Conservation (phyloP, 257 asterid species). For the Plectranthus barbatus region DNA sequence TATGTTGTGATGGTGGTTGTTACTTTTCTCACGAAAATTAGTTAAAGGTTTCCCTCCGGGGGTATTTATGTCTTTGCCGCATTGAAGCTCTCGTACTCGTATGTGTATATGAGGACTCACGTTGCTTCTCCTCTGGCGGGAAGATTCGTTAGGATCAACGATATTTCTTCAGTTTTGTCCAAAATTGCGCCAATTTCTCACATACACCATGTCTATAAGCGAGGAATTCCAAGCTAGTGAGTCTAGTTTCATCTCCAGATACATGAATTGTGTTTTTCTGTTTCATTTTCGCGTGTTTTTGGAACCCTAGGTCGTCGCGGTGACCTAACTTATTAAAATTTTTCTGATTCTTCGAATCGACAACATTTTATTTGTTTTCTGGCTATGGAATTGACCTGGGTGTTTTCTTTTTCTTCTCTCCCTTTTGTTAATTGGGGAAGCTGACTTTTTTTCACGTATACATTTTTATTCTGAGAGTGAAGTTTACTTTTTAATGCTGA, state of each 20-base stretch:
- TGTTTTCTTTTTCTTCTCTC: background rate
- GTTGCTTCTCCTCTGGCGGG: conserved; percentile 25
- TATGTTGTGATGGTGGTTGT: too few relatives aligned
- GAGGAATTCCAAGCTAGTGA: conserved; percentile 89
- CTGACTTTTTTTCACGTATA: background rate
- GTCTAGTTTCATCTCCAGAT: background rate
- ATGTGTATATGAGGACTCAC: background rate
- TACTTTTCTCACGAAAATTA: too few relatives aligned
- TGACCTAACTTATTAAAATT: background rate
- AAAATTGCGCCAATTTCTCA: background rate
- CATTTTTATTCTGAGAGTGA: background rate
- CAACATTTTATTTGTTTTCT: background rate
- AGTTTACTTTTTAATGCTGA: background rate
- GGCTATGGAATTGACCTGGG: background rate
- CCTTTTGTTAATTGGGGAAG: background rate
- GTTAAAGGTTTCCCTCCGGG: background rate
- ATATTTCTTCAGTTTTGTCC: background rate
- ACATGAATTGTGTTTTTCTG: background rate
- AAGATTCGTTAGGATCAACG: conserved; percentile 26
- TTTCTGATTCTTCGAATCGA: background rate
- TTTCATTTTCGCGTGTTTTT: background rate
- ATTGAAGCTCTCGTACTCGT: background rate
- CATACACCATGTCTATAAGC: conserved; percentile 46
- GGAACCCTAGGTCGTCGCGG: conserved; percentile 17
- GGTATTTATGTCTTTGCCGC: conserved; percentile 1